Percentiles rank a stretch among this genome's conserved stretches.
phyloP scores from a whole-genome alignment of 2,329 filamentous ascomycete species.

The Metarhizium humberi region DNA sequence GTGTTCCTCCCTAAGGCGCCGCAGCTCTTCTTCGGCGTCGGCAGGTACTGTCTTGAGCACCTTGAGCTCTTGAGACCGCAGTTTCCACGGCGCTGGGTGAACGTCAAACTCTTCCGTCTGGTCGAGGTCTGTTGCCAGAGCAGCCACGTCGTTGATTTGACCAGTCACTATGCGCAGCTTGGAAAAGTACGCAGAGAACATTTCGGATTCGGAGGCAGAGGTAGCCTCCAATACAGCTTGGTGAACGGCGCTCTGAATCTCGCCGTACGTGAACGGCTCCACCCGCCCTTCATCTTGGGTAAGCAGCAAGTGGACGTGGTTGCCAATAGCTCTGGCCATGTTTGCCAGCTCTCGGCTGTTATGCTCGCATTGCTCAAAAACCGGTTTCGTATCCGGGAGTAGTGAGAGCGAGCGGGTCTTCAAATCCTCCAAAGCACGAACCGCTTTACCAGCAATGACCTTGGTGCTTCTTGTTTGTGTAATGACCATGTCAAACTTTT shows the following conservation, averaged over 20 bases:
- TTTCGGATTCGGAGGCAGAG: constrained; percentile 51
- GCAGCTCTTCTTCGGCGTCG: constrained; percentile 78
- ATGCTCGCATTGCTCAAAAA: constrained; percentile 61
- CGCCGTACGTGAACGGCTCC: constrained; percentile 56
- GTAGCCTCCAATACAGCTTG: constrained; percentile 39
- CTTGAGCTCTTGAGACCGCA: constrained; percentile 72
- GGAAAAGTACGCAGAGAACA: constrained; percentile 58
- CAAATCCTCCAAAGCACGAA: constrained; percentile 69
- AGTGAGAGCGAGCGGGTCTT: constrained; percentile 67
- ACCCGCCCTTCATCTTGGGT: constrained; percentile 59
- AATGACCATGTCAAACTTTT: constrained; percentile 62
- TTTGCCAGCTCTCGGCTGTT: constrained; percentile 55
- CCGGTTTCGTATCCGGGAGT: constrained; percentile 53
- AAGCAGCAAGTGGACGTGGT: constrained; percentile 55
- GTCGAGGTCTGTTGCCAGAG: constrained; percentile 59
- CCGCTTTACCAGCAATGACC: constrained; percentile 70
- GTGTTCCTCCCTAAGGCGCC: constrained; percentile 69
- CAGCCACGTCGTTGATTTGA: constrained; percentile 61
- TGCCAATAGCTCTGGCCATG: constrained; percentile 58
- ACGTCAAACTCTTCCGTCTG: constrained; percentile 74
- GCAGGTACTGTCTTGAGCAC: constrained; percentile 71
- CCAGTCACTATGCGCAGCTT: constrained; percentile 57
- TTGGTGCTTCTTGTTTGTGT: constrained; percentile 74
- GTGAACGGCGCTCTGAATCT: constrained; percentile 56
- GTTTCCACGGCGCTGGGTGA: constrained; percentile 68